Base-by-base conservation (phyloP, 768 basidiomycete genomes). In the Saitozyma sp. region DNA sequence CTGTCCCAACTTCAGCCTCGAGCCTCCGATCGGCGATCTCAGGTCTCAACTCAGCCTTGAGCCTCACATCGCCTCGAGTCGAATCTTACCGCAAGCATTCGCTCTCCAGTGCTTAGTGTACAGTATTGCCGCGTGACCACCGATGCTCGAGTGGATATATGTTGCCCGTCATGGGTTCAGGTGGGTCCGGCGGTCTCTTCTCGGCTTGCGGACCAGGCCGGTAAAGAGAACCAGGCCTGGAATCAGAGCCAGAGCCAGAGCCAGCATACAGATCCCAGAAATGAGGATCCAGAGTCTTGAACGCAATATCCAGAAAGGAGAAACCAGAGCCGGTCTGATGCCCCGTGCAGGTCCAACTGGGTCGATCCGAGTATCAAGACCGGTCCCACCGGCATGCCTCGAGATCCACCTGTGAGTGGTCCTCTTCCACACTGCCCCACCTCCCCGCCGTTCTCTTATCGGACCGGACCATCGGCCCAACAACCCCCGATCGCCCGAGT, bases 341-440 rank as follows among this genome's bases (percentile, higher is more conserved):
- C 11, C 45, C 6, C n/a, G 13, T 1, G n/a, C 52, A 75, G 73
- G 41, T 66, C 74, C 9, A 80, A 77, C 51, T 80, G 79, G 79
- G 61, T 80, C 38, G 73, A 77, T 41, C 72, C 70, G 9, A 69
- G 61, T 42, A 74, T 74, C 59, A 75, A 67, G 62, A 66, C 73
- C 10, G 67, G 69, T 29, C 70, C 70, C 7, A 73, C 77, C 17
- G 67, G 68, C 13, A 72, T 77, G 65, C 65, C 65, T n/a, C 62
- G 79, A 29, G 79, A 80, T 72, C 79, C 79, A 53, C 77, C 79
- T 16, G 78, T 77, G 54, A 48, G 76, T 70, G 3, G n/a, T 20
- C 9, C 37, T 50, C 38, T 39, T 58, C 8, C 48, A 20, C 48
- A 39, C 13, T 37, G 17, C 13, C 38, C 11, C 42, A 8, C 11